Conservation (phyloP, 768 basidiomycete genomes). For the Hirschioporus abietinus region DNA sequence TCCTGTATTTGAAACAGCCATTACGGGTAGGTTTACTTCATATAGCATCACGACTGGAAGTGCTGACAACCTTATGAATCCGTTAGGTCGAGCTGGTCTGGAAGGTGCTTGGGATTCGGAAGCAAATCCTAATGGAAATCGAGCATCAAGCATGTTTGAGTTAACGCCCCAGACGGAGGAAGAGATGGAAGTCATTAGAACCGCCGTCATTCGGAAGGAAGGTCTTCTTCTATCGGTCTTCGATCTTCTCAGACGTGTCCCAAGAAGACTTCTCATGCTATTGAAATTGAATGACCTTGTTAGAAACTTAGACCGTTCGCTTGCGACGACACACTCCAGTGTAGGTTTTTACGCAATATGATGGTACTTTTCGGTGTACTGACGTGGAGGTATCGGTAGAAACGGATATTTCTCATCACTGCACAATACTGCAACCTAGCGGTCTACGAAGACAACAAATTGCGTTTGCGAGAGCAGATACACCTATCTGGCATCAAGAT, state of each 20-base stretch:
- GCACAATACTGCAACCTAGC: constrained; percentile 83
- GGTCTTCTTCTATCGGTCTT: constrained; percentile 83
- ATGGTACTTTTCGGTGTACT: constrained; percentile 3
- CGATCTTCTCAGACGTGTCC: constrained; percentile 80
- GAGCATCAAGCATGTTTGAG: constrained; percentile 76
- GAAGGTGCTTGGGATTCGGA: constrained; percentile 49
- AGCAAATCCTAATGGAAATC: constrained; percentile 34
- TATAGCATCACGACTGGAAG: background rate
- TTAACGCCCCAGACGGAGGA: constrained; percentile 64
- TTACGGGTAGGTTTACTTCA: constrained; percentile 53
- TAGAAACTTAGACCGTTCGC: constrained; percentile 76
- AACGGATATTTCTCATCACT: constrained; percentile 86
- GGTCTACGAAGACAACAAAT: constrained; percentile 69
- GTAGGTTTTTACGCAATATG: constrained; percentile 30
- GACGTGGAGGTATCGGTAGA: constrained; percentile 31
- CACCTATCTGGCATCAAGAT: constrained; percentile 44
- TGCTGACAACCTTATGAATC: constrained; percentile 4
- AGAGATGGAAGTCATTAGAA: constrained; percentile 78
- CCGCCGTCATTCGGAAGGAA: constrained; percentile 77
- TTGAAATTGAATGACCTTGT: constrained; percentile 85
- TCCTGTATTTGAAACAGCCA: constrained; percentile 90
- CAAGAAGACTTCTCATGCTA: constrained; percentile 78
- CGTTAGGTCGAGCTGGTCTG: constrained; percentile 57
- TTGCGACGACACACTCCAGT: constrained; percentile 84
- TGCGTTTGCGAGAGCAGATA: constrained; percentile 40